These are phyloP conservation scores for Didymella glomerata DNA, from an alignment of 2,329 filamentous ascomycete genomes.

Conservation along the genomic window DNA sequence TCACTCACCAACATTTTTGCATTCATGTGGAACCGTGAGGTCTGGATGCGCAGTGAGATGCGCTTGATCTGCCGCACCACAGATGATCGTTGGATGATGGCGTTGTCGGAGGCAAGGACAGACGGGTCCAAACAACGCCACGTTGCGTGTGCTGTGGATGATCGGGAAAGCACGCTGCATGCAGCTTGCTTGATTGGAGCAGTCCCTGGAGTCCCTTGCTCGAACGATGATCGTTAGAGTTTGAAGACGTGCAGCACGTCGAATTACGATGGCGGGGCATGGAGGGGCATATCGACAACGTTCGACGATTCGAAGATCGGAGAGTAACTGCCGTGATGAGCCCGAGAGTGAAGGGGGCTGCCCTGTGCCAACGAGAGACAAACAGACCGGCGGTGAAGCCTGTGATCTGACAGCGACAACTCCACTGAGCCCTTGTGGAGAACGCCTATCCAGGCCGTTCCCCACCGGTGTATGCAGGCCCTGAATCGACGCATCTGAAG, in stretches of 20 bases:
- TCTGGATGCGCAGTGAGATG: constrained; percentile 18
- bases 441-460: constrained; percentile 15
- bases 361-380: constrained; percentile 10
- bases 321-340: constrained; percentile 14
- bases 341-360: constrained; percentile 15
- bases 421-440: constrained; percentile 20
- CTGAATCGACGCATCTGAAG: constrained; percentile 19
- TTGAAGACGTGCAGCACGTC: constrained; percentile 13
- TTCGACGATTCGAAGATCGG: constrained; percentile 9
- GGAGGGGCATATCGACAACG: constrained; percentile 25
- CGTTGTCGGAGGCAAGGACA: constrained; percentile 18
- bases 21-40: constrained; percentile 17
- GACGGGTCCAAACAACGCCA: constrained; percentile 16
- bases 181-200: constrained; percentile 16
- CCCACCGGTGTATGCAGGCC: constrained; percentile 20
- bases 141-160: constrained; percentile 21
- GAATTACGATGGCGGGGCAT: constrained; percentile 15
- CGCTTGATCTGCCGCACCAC: constrained; percentile 22
- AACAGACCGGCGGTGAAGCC: constrained; percentile 20
- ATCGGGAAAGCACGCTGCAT: constrained; percentile 12
- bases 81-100: constrained; percentile 12
- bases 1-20: constrained; percentile 13
- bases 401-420: constrained; percentile 22
- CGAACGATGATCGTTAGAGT: constrained; percentile 15
- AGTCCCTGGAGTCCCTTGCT: constrained; percentile 14